These are phyloP conservation scores for Cornus controversa DNA, from an alignment of 148 eudicot species.

Conservation along the genomic window DNA sequence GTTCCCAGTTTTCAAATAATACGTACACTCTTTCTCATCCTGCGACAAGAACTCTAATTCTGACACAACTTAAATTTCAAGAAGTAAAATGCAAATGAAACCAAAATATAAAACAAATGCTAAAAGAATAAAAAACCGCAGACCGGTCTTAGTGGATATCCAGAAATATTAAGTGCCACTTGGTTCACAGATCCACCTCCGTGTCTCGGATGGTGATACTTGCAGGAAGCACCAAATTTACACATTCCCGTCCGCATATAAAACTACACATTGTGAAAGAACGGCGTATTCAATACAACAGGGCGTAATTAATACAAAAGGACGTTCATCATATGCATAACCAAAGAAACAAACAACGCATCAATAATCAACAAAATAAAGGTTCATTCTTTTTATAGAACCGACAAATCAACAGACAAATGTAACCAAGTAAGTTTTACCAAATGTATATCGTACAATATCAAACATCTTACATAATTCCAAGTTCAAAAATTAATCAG, in stretches of 20 bases:
- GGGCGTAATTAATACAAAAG: background rate
- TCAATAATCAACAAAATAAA: background rate
- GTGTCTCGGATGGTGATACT: slow-evolving; percentile 93
- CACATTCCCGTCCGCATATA: slow-evolving; percentile 90
- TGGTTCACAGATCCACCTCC: slow-evolving; percentile 58
- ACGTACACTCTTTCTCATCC: slow-evolving; percentile 97
- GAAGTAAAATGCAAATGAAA: background rate
- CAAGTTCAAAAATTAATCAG: background rate
- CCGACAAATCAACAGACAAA: background rate
- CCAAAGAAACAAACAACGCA: slow-evolving; percentile 7
- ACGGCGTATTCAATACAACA: slow-evolving; percentile 4
- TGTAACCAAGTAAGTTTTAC: background rate
- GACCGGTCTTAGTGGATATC: slow-evolving; percentile 89
- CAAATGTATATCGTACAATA: slow-evolving; percentile 12
- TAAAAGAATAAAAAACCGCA: slow-evolving; percentile 16
- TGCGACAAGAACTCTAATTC: slow-evolving; percentile 24
- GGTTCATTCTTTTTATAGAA: background rate
- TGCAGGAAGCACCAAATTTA: slow-evolving; percentile 92
- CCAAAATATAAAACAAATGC: background rate
- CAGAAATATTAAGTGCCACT: slow-evolving; percentile 52
- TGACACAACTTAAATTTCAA: background rate
- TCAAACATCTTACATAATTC: background rate
- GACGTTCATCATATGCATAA: background rate
- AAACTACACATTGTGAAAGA: slow-evolving; percentile 52
- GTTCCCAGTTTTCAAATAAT: slow-evolving; percentile 82